These are phyloP conservation scores for Aegle marmelos DNA, from an alignment of 345 rosid species.

Conservation along the genomic window DNA sequence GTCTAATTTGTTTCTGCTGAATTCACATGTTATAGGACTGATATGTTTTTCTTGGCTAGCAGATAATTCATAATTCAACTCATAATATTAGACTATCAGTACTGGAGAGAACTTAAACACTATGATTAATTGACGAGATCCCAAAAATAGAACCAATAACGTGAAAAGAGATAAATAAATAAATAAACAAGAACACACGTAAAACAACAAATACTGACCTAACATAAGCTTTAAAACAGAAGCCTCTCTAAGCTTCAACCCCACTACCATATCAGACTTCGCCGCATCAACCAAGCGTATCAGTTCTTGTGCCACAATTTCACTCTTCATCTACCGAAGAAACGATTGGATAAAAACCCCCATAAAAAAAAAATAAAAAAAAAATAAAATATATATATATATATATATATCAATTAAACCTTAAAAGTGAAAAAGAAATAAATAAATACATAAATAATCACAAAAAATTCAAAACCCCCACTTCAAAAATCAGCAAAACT, in stretches of 20 bases:
- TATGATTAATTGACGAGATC: background rate
- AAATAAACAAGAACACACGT: background rate
- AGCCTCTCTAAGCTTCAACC: slow-evolving; percentile 54
- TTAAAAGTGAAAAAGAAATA: slow-evolving; percentile 1
- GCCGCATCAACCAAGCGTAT: slow-evolving; percentile 36
- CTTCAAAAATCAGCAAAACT: background rate
- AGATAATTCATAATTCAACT: background rate
- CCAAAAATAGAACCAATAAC: background rate
- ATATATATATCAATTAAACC: slow-evolving; percentile 2
- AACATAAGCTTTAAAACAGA: slow-evolving; percentile 48
- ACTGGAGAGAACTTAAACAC: background rate
- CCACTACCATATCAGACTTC: slow-evolving; percentile 54
- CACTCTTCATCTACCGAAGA: slow-evolving; percentile 38
- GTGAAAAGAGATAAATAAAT: background rate
- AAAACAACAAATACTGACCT: slow-evolving; percentile 32
- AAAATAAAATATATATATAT: too few relatives aligned
- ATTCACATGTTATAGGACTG: background rate
- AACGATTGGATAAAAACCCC: background rate
- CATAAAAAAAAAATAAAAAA: background rate
- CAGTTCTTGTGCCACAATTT: slow-evolving; percentile 45
- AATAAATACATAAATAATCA: background rate
- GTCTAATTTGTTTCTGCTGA: background rate
- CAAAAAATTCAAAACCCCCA: slow-evolving; percentile 27
- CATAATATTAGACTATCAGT: background rate
- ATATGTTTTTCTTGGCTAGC: background rate